Percentiles rank a stretch among this genome's conserved stretches.
Evolutionary conservation across 768 basidiomycete genomes (phyloP).

Genomic region (Pleurotus tuber-regium): DNA sequence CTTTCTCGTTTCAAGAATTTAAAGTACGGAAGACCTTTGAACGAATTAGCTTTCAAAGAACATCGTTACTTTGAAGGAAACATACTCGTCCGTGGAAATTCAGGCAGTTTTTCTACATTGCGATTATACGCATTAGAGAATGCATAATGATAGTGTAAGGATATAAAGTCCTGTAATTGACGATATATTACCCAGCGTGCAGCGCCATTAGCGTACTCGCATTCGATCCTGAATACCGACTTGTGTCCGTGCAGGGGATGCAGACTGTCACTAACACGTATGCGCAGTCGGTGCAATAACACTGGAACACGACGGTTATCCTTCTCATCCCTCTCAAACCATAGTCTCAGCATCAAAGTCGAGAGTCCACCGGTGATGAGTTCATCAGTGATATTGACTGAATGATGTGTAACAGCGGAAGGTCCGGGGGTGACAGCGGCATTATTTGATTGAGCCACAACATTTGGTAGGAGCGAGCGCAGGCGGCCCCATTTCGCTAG

Average conservation of each 20-base stretch:
- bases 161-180: slow-evolving; percentile 88
- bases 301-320: slow-evolving; percentile 77
- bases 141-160: slow-evolving; percentile 85
- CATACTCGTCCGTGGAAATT: slow-evolving; percentile 84
- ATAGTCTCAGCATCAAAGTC: slow-evolving; percentile 73
- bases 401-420: slow-evolving; percentile 47
- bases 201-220: slow-evolving; percentile 93
- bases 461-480: slow-evolving; percentile 61
- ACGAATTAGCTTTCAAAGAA: slow-evolving; percentile 4
- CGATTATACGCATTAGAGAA: slow-evolving; percentile 79
- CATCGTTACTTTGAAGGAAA: slow-evolving; percentile 3
- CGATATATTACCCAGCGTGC: slow-evolving; percentile 95
- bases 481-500: slow-evolving; percentile 60
- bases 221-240: slow-evolving; percentile 88
- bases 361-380: slow-evolving; percentile 79
- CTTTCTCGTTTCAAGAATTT: slow-evolving; percentile 76
- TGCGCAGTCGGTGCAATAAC: slow-evolving; percentile 75
- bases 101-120: slow-evolving; percentile 76
- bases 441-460: slow-evolving; percentile 32
- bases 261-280: slow-evolving; percentile 83
- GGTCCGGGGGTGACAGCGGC: slow-evolving; percentile 33
- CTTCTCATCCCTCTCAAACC: slow-evolving; percentile 87
- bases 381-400: slow-evolving; percentile 80
- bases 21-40: slow-evolving; percentile 81
- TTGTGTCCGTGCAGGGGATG: slow-evolving; percentile 76